phyloP scores from a whole-genome alignment of 2,329 filamentous ascomycete genomes.

The Colletotrichum sidae region DNA sequence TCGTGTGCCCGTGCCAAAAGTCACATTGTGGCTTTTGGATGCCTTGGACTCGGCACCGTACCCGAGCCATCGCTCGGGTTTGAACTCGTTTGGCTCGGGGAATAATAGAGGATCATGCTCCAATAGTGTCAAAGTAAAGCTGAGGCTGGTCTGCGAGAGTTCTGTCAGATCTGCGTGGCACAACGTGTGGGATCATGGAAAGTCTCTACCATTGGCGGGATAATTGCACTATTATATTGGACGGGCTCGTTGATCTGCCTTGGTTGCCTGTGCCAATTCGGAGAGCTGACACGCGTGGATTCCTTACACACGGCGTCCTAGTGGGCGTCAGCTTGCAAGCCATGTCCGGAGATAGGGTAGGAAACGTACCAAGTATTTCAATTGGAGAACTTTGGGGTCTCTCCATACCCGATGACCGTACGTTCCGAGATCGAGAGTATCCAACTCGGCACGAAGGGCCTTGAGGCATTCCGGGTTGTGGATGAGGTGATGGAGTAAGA shows the following conservation, averaged over 20 bases:
- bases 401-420: conserved; percentile 35
- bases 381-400: conserved; percentile 20
- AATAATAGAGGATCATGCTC: conserved; percentile 32
- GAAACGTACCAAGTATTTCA: conserved; percentile 33
- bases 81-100: conserved; percentile 32
- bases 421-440: conserved; percentile 28
- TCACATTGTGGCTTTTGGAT: conserved; percentile 4
- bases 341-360: no score
- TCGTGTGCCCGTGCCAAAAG: conserved; percentile 37
- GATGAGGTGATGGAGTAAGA: conserved; percentile 33
- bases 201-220: conserved; percentile 29
- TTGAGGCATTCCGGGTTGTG: conserved; percentile 29
- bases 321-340: background rate
- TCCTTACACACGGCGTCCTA: conserved; percentile 39
- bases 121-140: conserved; percentile 36
- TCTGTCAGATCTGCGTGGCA: background rate
- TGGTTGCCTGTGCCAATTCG: conserved; percentile 38
- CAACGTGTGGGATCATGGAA: background rate
- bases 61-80: conserved; percentile 37
- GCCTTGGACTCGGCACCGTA: conserved; percentile 7
- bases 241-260: conserved; percentile 17
- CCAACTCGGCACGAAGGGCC: conserved; percentile 31
- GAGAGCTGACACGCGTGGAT: conserved; percentile 37
- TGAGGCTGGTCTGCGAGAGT: conserved; percentile 24
- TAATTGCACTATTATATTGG: conserved; percentile 17